Evolutionary conservation across 371 early-diverging fungal species (phyloP), one percentile per base, ranked within the genome.

Genomic region (Blakeslea trispora): DNA sequence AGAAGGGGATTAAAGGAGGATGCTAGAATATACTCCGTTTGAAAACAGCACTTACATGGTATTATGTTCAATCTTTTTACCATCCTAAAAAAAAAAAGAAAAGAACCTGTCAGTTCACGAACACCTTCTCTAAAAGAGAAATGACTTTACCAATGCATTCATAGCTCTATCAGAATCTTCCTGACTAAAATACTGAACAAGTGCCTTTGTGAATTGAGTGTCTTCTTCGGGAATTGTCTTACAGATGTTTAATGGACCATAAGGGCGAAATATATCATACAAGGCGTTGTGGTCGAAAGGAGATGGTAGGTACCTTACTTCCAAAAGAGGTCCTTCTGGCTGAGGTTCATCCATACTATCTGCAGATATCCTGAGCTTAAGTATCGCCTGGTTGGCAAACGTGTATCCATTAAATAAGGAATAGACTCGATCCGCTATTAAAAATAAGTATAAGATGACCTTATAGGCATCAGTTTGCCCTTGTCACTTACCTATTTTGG

Each of bases 181-280:
- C 34, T 61, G 59, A 14, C 35, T 57, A 57, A 75, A 79, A 44
- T 54, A 79, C 19, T 74, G 76, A 14, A 79, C 47, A 17, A 64
- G 37, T 1, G 74, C 79, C 28, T 45, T 56, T 24, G 62, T 67
- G 42, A 45, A 53, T 39, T 56, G 61, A 17, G 49, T 37, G 13
- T 57, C 58, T 14, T 56, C 57, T 46, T 74, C 72, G 31, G 52
- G 21, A 37, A 63, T 55, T 1, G 65, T 19, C 41, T 68, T 69
- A 22, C 69, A 68, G 8, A 65, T 64, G 59, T 54, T 63, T 17
- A 79, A 51, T 23, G 74, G 68, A 18, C 79, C 79, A 53, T 46
- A 79, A n/a, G 65, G 63, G 39, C 69, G 70, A 50, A 75, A 75
- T 6, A 67, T 50, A 21, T 74, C 58, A 59, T 66, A 74, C 3